Evolutionary conservation across 352 stramenopile species (phyloP).

Genomic region (Phytophthora gonapodyides): DNA sequence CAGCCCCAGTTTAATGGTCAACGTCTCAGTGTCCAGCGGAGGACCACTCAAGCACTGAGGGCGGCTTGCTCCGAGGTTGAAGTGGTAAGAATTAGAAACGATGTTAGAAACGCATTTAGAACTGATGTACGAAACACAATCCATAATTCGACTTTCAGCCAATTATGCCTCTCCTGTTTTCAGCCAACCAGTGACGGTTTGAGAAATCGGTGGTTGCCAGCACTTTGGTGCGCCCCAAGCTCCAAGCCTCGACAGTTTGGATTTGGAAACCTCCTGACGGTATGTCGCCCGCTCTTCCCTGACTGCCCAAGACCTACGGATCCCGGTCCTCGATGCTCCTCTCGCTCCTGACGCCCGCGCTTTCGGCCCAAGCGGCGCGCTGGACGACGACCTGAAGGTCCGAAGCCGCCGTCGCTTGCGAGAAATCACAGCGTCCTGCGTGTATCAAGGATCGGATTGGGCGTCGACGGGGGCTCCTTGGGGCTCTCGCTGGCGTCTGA

Average conservation of each 20-base stretch:
- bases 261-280: constrained; percentile 83
- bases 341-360: constrained; percentile 27
- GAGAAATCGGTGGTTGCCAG: constrained; percentile 30
- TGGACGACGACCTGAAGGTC: constrained; percentile 8
- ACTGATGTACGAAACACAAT: no score
- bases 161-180: background rate
- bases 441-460: constrained; percentile 90
- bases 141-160: background rate
- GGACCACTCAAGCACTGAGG: no score
- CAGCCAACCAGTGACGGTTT: constrained; percentile 12
- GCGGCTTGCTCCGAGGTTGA: no score
- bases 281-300: constrained; percentile 48
- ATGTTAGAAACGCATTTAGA: no score
- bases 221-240: background rate
- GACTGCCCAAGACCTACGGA: constrained; percentile 29
- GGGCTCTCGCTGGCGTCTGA: constrained; percentile 28
- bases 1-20: no score
- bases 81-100: no score
- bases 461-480: constrained; percentile 9
- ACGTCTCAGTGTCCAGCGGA: no score
- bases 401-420: constrained; percentile 40
- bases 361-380: constrained; percentile 33
- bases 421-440: constrained; percentile 51
- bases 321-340: constrained; percentile 41
- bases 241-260: constrained; percentile 54